Base-by-base conservation (phyloP, 768 basidiomycete genomes). In the Kondoa malvinella region DNA sequence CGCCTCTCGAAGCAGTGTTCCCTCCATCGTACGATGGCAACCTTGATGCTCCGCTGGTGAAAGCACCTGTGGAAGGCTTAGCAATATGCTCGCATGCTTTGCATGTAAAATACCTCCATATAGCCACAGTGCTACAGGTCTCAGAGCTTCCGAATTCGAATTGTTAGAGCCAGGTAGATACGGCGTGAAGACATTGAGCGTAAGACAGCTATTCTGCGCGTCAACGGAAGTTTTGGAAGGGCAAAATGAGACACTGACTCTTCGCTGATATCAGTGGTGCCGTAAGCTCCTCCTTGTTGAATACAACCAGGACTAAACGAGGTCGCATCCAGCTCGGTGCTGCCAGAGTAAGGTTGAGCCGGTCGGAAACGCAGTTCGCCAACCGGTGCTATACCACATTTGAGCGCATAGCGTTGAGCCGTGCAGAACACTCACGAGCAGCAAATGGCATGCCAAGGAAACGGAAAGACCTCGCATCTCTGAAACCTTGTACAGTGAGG, bases 391-490 rank as follows among this genome's bases (percentile, higher is more conserved):
- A 21, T 50, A 50, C 21, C 21, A 8, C 40, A 50, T 8, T 50
- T 50, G 40, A 50, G 40, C 12, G 8, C 40, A 50, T 8, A 21
- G 40, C 8, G 12, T 8, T 50, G 21, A n/a, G n/a, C n/a, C 21
- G 21, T 50, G 21, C 21, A 50, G 12, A 21, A 50, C 40, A 50
- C 40, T 8, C 21, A 50, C 40, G 40, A 21, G 40, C 76, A 2
- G 83, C 85, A 67, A 79, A 87, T 0, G 82, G 85, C 34, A 87
- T 81, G 1, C 84, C 85, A 14, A 85, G 78, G 81, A 83, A 86
- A 73, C 79, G 71, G 15, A 69, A 69, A 27, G 69, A 67, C 4
- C 69, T 32, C 12, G 69, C 65, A 59, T 69, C 69, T 27, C 69
- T 31, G 59, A 62, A 69, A 14, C 66, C 69, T 15, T 27, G 21